phyloP scores from a whole-genome alignment of 2,329 filamentous ascomycete species.

The Clonostachys byssicola region DNA sequence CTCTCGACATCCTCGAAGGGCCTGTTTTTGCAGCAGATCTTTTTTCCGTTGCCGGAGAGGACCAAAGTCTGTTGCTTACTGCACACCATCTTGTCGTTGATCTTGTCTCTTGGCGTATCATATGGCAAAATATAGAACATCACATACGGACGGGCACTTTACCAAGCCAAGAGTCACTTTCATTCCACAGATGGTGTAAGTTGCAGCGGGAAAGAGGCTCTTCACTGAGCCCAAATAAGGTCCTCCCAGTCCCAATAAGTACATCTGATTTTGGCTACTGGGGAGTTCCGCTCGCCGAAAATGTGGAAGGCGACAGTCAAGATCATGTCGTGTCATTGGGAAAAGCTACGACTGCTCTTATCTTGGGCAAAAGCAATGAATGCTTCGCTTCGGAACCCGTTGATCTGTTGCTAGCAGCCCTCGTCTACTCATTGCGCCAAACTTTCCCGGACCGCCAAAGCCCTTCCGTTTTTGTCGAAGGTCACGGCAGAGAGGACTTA shows the following conservation, averaged over 20 bases:
- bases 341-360: conserved; percentile 8
- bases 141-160: conserved; percentile 26
- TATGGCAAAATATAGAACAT: conserved; percentile 36
- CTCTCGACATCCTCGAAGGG: too few relatives aligned
- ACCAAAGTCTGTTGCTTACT: conserved; percentile 20
- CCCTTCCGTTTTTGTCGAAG: conserved; percentile 24
- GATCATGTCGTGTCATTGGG: conserved; percentile 8
- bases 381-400: conserved; percentile 21
- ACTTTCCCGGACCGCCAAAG: conserved; percentile 17
- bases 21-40: too few relatives aligned
- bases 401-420: conserved; percentile 24
- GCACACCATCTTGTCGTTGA: conserved; percentile 35
- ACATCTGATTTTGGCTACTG: conserved; percentile 14
- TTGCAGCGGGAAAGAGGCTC: neutral
- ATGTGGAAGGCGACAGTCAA: neutral
- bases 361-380: conserved; percentile 9
- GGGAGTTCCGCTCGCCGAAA: conserved; percentile 4
- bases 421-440: conserved; percentile 16
- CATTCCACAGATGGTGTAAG: conserved; percentile 26
- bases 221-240: neutral
- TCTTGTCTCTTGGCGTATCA: conserved; percentile 38
- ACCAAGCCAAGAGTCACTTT: conserved; percentile 22
- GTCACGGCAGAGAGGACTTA: conserved; percentile 27
- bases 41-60: too few relatives aligned
- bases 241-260: conserved; percentile 6